Conservation (phyloP, 2,329 filamentous ascomycete species). For the Cordyceps fumosorosea region DNA sequence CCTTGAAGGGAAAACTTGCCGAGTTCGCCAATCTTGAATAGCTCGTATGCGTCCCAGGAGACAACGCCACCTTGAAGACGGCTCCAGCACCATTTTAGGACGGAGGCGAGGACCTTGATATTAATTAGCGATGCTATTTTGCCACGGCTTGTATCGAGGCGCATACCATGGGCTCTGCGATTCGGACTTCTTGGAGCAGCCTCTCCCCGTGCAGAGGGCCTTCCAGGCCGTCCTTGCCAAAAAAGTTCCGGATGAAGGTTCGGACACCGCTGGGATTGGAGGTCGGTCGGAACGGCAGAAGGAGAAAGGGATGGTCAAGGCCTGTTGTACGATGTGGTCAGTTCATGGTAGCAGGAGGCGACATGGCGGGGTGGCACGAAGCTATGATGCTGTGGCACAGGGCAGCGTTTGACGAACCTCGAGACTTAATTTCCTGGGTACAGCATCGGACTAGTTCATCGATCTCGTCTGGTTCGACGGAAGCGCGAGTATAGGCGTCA, state of each 20-base stretch:
- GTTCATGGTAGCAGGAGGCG: not conserved
- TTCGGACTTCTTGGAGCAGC: constrained; percentile 77
- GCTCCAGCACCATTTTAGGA: constrained; percentile 98
- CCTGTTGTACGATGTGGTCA: constrained; percentile 41
- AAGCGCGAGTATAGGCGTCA: constrained; percentile 76
- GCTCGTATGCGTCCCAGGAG: constrained; percentile 93
- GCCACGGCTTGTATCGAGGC: constrained; percentile 14
- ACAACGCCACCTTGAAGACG: constrained; percentile 85
- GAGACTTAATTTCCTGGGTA: constrained; percentile 84
- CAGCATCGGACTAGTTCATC: constrained; percentile 79
- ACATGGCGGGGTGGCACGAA: not conserved
- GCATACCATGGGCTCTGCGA: constrained; percentile 85
- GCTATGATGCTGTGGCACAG: constrained; percentile 16
- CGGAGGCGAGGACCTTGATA: constrained; percentile 76
- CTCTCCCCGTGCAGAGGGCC: constrained; percentile 60
- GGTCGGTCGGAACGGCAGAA: constrained; percentile 88
- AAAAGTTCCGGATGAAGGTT: constrained; percentile 89
- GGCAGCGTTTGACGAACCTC: constrained; percentile 54
- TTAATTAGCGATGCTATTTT: constrained; percentile 15
- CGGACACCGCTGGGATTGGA: constrained; percentile 88
- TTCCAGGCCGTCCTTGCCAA: constrained; percentile 63
- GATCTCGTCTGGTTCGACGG: constrained; percentile 83
- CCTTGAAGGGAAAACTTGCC: constrained; percentile 45
- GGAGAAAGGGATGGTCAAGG: constrained; percentile 83
- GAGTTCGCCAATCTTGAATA: constrained; percentile 90